Conservation (phyloP, 1,139 yeast species). For the Hansenula lynferdii region DNA sequence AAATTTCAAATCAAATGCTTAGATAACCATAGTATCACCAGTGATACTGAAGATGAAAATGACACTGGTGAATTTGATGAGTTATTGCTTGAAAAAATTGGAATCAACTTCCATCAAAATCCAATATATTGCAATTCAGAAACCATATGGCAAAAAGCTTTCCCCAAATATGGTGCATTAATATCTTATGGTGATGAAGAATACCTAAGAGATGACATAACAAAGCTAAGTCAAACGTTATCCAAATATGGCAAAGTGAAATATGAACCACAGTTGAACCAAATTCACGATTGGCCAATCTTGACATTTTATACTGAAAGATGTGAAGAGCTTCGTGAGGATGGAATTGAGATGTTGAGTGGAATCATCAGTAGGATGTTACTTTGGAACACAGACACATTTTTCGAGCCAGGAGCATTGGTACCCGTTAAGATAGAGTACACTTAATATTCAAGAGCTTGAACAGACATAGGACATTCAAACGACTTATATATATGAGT, state of each 20-base stretch:
- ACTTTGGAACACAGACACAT: slow-evolving; percentile 5
- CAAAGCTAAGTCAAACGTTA: slow-evolving; percentile 19
- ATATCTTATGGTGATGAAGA: slow-evolving; percentile 37
- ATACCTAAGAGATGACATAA: slow-evolving; percentile 31
- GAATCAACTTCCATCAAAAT: slow-evolving; percentile 25
- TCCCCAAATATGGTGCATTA: slow-evolving; percentile 33
- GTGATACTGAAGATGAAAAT: slow-evolving; percentile 10
- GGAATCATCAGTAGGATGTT: slow-evolving; percentile 7
- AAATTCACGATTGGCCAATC: slow-evolving; percentile 5
- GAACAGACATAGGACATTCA: too few species aligned
- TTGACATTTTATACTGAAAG: slow-evolving; percentile 5
- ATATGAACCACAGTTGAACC: slow-evolving; percentile 1
- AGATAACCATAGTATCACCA: background rate
- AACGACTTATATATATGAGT: too few species aligned
- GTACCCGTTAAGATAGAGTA: slow-evolving; percentile 6
- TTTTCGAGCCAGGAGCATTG: slow-evolving; percentile 3
- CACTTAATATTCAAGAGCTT: background rate
- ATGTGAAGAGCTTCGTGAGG: slow-evolving; percentile 7
- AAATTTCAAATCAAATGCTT: background rate
- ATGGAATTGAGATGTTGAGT: slow-evolving; percentile 4
- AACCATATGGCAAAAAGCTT: slow-evolving; percentile 34
- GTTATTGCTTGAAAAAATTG: too few species aligned
- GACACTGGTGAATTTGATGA: too few species aligned
- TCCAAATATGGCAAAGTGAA: slow-evolving; percentile 3
- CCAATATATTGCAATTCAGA: slow-evolving; percentile 19